A percentile compares a stretch with the other conserved stretches of the same genome.
Conservation (phyloP, 2,329 filamentous ascomycete genomes). For the Sporothrix variecibatus region DNA sequence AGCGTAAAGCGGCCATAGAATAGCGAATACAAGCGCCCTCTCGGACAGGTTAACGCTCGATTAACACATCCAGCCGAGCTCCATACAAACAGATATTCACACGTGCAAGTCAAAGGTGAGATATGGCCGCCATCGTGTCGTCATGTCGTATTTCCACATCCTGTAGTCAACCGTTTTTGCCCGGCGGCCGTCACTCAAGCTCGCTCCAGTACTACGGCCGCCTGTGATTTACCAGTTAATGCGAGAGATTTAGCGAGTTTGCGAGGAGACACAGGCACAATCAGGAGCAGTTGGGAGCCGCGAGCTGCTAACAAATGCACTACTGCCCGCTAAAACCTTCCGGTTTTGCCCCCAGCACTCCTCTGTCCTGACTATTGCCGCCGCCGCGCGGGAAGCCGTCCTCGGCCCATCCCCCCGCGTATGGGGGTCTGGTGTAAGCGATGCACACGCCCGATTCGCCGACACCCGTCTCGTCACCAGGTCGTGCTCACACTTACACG, state of each 20-base stretch:
- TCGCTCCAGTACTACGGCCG: not conserved
- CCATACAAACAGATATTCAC: not conserved
- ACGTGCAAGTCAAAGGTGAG: not conserved
- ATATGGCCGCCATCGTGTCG: not conserved
- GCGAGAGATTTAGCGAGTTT: not conserved
- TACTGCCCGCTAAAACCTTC: not conserved
- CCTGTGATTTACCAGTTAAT: slow-evolving; percentile 20
- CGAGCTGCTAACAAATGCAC: not conserved
- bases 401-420: slow-evolving; percentile 15
- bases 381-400: slow-evolving; percentile 1
- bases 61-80: not conserved
- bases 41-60: not conserved
- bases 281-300: not conserved
- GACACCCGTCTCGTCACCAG: not conserved
- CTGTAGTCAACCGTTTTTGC: not conserved
- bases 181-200: not conserved
- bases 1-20: not conserved
- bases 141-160: not conserved
- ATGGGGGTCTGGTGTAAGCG: slow-evolving; percentile 1
- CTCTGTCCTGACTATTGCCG: not conserved
- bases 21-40: not conserved
- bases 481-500: not conserved
- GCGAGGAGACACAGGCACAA: not conserved
- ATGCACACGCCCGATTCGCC: slow-evolving; percentile 12
- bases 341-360: not conserved